These are phyloP conservation scores for Lentinula sp. DNA, from an alignment of 768 basidiomycete species.

Conservation along the genomic window DNA sequence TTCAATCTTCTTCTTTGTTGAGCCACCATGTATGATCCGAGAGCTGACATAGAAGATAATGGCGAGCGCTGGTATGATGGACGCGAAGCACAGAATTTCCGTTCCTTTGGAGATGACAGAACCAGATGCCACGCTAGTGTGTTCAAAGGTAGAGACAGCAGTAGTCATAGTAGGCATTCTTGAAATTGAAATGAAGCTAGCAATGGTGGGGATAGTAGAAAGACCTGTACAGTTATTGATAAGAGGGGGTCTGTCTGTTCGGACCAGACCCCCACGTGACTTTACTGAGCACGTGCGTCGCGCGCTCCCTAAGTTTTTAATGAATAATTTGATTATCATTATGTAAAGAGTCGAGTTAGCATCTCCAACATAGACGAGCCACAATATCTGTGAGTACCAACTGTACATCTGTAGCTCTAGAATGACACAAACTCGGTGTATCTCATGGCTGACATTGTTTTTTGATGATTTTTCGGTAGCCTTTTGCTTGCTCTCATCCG, in stretches of 20 bases:
- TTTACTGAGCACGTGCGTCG: too few relatives aligned
- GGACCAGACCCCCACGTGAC: too few relatives aligned
- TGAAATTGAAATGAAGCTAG: neutral
- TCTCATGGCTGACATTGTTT: too few relatives aligned
- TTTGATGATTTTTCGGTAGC: too few relatives aligned
- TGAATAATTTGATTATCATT: too few relatives aligned
- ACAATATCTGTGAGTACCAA: too few relatives aligned
- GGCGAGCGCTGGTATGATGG: neutral
- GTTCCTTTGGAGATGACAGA: neutral
- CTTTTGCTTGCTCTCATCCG: too few relatives aligned
- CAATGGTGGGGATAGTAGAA: neutral
- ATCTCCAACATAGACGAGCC: too few relatives aligned
- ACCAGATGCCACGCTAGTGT: neutral
- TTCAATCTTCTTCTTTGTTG: neutral
- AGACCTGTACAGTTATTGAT: neutral
- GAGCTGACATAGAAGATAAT: neutral
- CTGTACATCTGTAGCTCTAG: too few relatives aligned
- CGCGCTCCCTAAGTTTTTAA: too few relatives aligned
- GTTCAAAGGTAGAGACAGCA: neutral
- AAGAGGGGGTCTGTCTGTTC: neutral
- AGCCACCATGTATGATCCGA: neutral
- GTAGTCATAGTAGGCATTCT: neutral
- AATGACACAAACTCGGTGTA: too few relatives aligned
- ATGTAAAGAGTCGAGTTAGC: too few relatives aligned
- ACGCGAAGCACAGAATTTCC: neutral